phyloP scores from a whole-genome alignment of 345 rosid species.

The Gossypium thurberi region DNA sequence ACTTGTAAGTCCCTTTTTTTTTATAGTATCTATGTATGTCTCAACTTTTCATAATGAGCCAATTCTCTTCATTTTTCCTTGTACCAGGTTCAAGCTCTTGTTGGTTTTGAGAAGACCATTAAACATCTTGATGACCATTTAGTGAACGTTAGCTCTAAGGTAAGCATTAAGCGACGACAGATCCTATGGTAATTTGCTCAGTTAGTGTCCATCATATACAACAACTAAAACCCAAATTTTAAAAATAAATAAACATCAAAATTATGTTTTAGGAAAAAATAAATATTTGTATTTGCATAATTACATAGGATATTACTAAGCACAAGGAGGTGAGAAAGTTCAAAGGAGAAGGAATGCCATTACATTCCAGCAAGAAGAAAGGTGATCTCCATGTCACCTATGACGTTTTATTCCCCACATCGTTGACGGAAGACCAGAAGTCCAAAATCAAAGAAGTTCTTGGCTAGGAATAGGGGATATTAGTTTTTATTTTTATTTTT shows the following conservation, averaged over 20 bases:
- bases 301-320: conserved; percentile 71
- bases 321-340: conserved; percentile 83
- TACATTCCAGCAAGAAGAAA: conserved; percentile 75
- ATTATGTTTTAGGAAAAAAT: not conserved
- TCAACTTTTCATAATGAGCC: not conserved
- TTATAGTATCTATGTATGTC: not conserved
- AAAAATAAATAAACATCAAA: not conserved
- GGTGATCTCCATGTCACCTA: conserved; percentile 79
- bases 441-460: conserved; percentile 63
- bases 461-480: conserved; percentile 33
- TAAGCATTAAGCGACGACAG: conserved; percentile 17
- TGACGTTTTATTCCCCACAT: conserved; percentile 84
- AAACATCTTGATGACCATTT: conserved; percentile 88
- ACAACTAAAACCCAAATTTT: not conserved
- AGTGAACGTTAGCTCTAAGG: conserved; percentile 82
- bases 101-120: conserved; percentile 86
- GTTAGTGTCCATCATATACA: not conserved
- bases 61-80: not conserved
- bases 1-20: conserved; percentile 44
- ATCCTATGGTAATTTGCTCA: not conserved
- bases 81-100: conserved; percentile 84
- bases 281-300: not conserved
- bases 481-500: not conserved
- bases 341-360: conserved; percentile 96
- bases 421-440: conserved; percentile 83